Evolutionary conservation across 2,329 filamentous ascomycete species (phyloP), one percentile per base, ranked within the genome.

Genomic region (Microsporum canis): DNA sequence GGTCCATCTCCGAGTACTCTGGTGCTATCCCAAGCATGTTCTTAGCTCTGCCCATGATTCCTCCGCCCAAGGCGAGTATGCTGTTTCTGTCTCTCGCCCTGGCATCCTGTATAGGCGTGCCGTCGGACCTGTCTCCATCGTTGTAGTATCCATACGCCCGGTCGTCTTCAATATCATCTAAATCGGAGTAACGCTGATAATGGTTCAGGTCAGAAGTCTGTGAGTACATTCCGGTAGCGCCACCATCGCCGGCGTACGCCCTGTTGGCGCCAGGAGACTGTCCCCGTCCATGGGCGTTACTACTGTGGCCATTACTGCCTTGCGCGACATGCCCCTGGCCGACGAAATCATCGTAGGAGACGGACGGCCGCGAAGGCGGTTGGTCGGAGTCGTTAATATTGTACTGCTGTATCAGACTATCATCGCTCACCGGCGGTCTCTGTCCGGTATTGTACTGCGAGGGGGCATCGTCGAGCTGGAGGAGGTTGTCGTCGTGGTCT

Each of bases 1-100:
- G 80, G 72, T 99, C 92, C 94, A 99, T 99, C 76, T 97, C 94
- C 38, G 92, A 96, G 75, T 99, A 97, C 65, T 87, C 83, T 27
- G 82, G 80, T 7, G 84, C 87, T 85, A 96, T 91, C 59, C 94
- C 92, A 63, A 99, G 78, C 80, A 88, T 90, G 72, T 88, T 91
- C 79, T 95, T 97, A 47, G 92, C 88, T 70, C 83, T 86, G 51
- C 91, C 94, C 69, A 96, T 79, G 63, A 97, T 77, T 17, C 92
- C 91, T 63, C 92, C 91, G 63, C 92, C 91, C 69, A 97, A 76
- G 66, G 86, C 84, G 69, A 97, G 76, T 59, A 96, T 88, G 74
- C 91, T 97, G 72, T 95, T 96, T 67, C 94, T 83, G 72, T 90
- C 89, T 66, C 84, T 82, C 65, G 88, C 83, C 67, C 82, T 83